Evolutionary conservation across 257 asterid genomes (phyloP), one percentile per base, ranked within the genome.

Genomic region (Salvia miltiorrhiza): DNA sequence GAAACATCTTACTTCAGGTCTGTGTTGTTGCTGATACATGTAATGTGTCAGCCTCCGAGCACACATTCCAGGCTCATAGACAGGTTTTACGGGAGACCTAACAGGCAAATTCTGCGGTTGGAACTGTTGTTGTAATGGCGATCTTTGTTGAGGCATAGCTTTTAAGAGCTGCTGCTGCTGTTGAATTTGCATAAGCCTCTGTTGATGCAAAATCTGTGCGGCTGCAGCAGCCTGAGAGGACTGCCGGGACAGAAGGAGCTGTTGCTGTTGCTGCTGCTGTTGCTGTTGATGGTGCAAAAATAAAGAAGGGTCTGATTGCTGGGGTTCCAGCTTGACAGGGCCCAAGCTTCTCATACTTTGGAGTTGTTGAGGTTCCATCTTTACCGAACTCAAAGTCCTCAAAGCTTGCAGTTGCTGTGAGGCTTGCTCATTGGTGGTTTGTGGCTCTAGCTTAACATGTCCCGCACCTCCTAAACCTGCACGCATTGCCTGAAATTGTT

Each of bases 1-100:
- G 64, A 24, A 55, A n/a, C 17, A 56, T 53, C 90, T 78, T 79
- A 94, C 99, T 62, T 87, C 95, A 73, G 97, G 97, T 77, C 99
- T 89, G 71, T 87, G 97, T 69, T 90, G 97, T 49, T 94, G 99
- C 83, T 94, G 97, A 82, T 94, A 89, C 96, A 94, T 87, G 79
- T 94, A 94, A 86, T 89, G 95, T 4, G 96, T 90, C 79, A 94
- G 80, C 80, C 99, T 84, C 6, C 96, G 84, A 16, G 99, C 99
- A 80, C 99, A 91, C 96, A 85, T 94, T 69, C 99, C 99, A 37
- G 99, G 99, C 84, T 94, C 99, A 71, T 94, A 94, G 5, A 82
- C 80, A 7, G 98, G 87, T 67, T 86, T 92, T 47, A 50, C 80
- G 7, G 94, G 90, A 69, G 98, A 71, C 77, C 94, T 82, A 43